Base-by-base conservation (phyloP, 192 early-diverging fungal species). In the Spinellus fusiger region DNA sequence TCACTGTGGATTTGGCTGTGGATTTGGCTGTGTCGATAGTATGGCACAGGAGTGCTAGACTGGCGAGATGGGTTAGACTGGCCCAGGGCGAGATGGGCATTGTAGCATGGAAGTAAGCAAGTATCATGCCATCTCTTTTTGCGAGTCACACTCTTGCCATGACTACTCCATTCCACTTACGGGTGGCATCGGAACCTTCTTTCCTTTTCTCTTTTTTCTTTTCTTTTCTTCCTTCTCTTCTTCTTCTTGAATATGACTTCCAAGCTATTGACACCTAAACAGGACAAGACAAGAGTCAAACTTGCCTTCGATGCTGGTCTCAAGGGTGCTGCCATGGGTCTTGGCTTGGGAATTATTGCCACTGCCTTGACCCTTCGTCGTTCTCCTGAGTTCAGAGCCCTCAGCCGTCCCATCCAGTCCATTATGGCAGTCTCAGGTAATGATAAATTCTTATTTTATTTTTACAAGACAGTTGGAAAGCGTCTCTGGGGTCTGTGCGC, bases 321-420 rank as follows among this genome's bases (percentile, higher is more conserved):
- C 15, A 67, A 69, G 49, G 73, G 73, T 46, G 72, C 62, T 34
- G 50, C 32, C n/a, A 48, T 74, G 31, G 76, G 76, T 46, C 54
- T 77, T 15, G 76, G 65, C 53, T 49, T 71, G 50, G 69, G 73
- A 33, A n/a, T 65, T 16, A 62, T 51, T 18, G 53, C 73, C 37
- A 68, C 76, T 23, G 40, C 68, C 7, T 27, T 71, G 5, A 69
- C 66, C 8, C 44, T 66, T 38, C 59, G 56, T 48, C 68, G 60
- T 35, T 73, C 67, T 22, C 69, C 69, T 3, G 51, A 35, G 18
- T 75, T 69, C 56, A 62, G 54, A 47, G 32, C 62, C 13, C 48
- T 75, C 44, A 66, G 50, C 29, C 50, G 51, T 32, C 69, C 69
- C n/a, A 2, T 72, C n/a, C 67, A 78, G 53, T 65, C 73, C 5